Conservation (phyloP, 83 land plant species). For the Thuja plicata region DNA sequence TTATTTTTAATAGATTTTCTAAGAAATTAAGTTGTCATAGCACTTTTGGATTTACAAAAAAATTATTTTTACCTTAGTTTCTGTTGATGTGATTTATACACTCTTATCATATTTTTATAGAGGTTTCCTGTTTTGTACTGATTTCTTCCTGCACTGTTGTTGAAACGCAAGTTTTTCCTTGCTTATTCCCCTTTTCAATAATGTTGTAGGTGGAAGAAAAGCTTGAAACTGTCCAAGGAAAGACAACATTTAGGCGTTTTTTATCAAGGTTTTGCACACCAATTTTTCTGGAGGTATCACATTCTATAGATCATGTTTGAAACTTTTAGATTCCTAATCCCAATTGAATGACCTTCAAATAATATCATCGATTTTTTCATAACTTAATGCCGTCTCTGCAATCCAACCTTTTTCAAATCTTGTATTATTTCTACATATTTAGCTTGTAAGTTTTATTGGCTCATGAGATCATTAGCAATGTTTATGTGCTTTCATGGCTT, state of each 20-base stretch:
- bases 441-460: background rate
- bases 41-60: no score
- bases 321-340: background rate
- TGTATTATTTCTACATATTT: background rate
- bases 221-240: slow-evolving; percentile 82
- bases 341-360: background rate
- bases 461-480: background rate
- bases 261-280: slow-evolving; percentile 92
- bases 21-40: background rate
- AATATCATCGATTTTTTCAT: background rate
- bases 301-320: background rate
- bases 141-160: background rate
- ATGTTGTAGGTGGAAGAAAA: slow-evolving; percentile 88
- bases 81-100: background rate
- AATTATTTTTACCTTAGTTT: background rate
- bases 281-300: slow-evolving; percentile 87
- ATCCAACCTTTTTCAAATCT: background rate
- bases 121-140: background rate
- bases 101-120: background rate
- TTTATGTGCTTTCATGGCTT: background rate
- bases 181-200: background rate
- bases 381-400: background rate
- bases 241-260: slow-evolving; percentile 71
- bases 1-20: background rate
- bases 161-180: background rate